Base-by-base conservation (phyloP, 2,329 filamentous ascomycete genomes). In the Pestalotiopsis sp. region DNA sequence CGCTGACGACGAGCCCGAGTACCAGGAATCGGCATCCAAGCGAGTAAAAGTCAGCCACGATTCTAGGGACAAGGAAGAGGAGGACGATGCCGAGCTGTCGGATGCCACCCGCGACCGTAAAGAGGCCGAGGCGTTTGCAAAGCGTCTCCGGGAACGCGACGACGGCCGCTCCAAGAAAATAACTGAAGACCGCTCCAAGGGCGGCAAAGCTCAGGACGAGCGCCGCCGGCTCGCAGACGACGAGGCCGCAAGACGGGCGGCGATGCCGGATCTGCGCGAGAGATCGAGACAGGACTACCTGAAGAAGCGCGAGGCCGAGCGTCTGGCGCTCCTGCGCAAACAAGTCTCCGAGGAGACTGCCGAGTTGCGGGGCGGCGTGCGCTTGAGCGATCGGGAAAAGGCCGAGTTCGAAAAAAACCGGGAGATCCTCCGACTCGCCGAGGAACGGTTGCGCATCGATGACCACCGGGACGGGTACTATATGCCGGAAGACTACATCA, bases 401-500 rank as follows among this genome's bases (percentile, higher is more conserved):
- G 92, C 90, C 68, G 93, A 97, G 71, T 98, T 99, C 78, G 91
- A 92, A 2, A 91, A 93, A 76, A 98, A 98, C 76, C 85, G 93
- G 60, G 93, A 98, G 80, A 86, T 95, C 31, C 81, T 97, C 57
- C 87, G 91, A 45, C 84, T 97, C 57, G 93, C 94, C 1, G 93
- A 98, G 80, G 94, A 97, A 78, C 88, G 95, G 25, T 83, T 95
- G 67, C 88, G 89, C 58, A 97, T 99, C 71, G 95, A 98, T 77
- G 95, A 98, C 73, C 91, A 97, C 78, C 88, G 91, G 23, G 95
- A 98, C 82, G 95, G 95, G 2, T 99, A 98, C 81, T 88, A 91
- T 72, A 91, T 99, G 83, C 96, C 95, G 0, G 95, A 98, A 72
- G 94, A 98, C 78, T 97, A 97, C 77, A 95, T 97, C 71, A 97